A percentile compares a stretch with the other conserved stretches of the same genome.
Conservation (phyloP, 495 filamentous ascomycete species). For the Thermochaetoides thermophila region DNA sequence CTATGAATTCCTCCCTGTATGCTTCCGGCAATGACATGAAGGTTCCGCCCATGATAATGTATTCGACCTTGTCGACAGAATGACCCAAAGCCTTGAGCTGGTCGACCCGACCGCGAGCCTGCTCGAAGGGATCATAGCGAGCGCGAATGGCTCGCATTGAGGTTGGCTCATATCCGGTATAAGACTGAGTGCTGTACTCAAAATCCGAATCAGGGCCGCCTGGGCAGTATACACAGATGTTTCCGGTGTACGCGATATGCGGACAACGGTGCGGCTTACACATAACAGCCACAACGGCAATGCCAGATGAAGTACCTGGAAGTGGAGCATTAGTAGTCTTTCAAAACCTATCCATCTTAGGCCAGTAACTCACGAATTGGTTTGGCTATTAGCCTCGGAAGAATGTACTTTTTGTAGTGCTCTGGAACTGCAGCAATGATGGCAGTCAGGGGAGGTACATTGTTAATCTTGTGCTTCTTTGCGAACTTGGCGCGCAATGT, state of each 20-base stretch:
- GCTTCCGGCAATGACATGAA: conserved; percentile 90
- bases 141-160: conserved; percentile 97
- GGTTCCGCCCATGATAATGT: conserved; percentile 98
- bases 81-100: conserved; percentile 91
- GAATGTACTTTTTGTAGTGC: conserved; percentile 97
- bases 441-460: conserved; percentile 80
- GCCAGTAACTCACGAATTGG: conserved; percentile 56
- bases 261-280: conserved; percentile 97
- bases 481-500: conserved; percentile 71
- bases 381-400: conserved; percentile 90
- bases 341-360: no score
- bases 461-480: conserved; percentile 76
- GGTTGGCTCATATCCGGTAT: conserved; percentile 95
- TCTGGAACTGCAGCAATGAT: conserved; percentile 96
- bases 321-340: no score
- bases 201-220: conserved; percentile 96
- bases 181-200: conserved; percentile 96
- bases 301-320: conserved; percentile 80
- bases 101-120: conserved; percentile 88
- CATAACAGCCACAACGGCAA: conserved; percentile 99
- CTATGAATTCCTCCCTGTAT: conserved; percentile 85
- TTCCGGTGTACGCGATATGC: conserved; percentile 93
- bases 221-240: conserved; percentile 98
- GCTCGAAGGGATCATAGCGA: conserved; percentile 94
- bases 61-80: conserved; percentile 97